A percentile compares a stretch with the other conserved stretches of the same genome.
These are phyloP conservation scores for Chaetomium fimeti DNA, from an alignment of 495 filamentous ascomycete genomes.

Conservation along the genomic window DNA sequence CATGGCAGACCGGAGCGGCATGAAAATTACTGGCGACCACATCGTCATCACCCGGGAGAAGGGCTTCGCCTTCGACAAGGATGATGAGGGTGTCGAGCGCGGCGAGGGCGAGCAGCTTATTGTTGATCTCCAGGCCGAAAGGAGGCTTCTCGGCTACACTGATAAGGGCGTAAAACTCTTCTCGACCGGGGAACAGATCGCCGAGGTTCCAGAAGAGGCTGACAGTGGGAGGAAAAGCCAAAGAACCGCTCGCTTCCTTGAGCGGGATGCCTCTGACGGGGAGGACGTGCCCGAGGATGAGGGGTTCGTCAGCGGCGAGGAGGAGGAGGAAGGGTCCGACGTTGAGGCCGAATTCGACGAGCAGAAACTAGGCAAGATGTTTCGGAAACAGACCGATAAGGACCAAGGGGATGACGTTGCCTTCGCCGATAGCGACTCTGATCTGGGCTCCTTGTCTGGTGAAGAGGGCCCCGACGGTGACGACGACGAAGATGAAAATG, in stretches of 20 bases:
- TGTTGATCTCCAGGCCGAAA: conserved; percentile 80
- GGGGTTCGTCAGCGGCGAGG: conserved; percentile 62
- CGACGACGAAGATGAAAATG: conserved; percentile 54
- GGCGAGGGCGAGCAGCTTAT: conserved; percentile 93
- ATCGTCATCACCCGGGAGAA: conserved; percentile 60
- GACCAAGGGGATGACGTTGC: conserved; percentile 61
- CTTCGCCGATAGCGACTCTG: conserved; percentile 96
- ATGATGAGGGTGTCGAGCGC: conserved; percentile 64
- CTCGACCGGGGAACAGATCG: conserved; percentile 67
- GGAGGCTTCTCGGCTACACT: conserved; percentile 76
- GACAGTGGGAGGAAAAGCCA: conserved; percentile 68
- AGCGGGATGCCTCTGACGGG: conserved; percentile 53
- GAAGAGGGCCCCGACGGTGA: conserved; percentile 59
- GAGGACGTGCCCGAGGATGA: conserved; percentile 56
- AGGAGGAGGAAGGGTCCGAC: conserved; percentile 54
- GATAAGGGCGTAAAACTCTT: conserved; percentile 82
- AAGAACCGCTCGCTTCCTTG: conserved; percentile 65
- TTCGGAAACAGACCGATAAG: conserved; percentile 46
- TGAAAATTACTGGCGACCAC: conserved; percentile 62
- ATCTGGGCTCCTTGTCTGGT: conserved; percentile 80
- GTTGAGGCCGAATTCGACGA: conserved; percentile 56
- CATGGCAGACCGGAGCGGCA: conserved; percentile 95
- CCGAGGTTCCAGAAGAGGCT: conserved; percentile 58
- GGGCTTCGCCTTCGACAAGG: conserved; percentile 73
- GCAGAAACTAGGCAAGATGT: conserved; percentile 56